Base-by-base conservation (phyloP, 345 rosid species). In the Eucalyptus polyanthemos region DNA sequence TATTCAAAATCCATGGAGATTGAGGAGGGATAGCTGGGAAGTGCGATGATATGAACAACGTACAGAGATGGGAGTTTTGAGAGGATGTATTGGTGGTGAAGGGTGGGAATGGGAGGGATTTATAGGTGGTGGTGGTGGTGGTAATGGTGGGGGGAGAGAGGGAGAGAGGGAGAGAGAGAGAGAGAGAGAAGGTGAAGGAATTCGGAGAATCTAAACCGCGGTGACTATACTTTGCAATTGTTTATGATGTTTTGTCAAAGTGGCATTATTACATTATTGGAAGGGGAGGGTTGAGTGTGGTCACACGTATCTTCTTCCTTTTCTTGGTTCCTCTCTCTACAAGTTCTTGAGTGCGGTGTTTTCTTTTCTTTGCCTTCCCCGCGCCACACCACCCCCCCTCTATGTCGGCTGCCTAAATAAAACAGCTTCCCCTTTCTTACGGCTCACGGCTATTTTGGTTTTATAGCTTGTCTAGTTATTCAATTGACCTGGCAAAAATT, bases 1-100 rank as follows among this genome's bases (percentile, higher is more conserved):
- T 80, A 87, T n/a, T 90, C 91, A 50, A 86, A 44, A 34, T 88
- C 91, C 91, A 90, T 90, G 50, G n/a, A 42, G 53, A 47, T 19
- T 51, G 81, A 89, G 34, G 81, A 89, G n/a, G 25, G 54, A 25
- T 45, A 58, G 65, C 5, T n/a, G 81, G 51, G 31, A 85, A 21
- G 2, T 88, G 85, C 53, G 60, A 11, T 34, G 40, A 21, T 62
- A n/a, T 53, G 91, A 76, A 25, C 50, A 22, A 22, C 49, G 24
- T 51, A 15, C 44, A 34, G 85, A 58, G 67, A 58, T 81, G 21
- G 44, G 54, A 31, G 34, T 65, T 89, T 29, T 56, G 60, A 86
- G 34, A 21, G 29, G 86, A 47, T 17, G n/a, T 50, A 14, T 50
- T 49, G 44, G 42, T 6, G 40, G 22, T 16, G 83, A 56, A 50